Base-by-base conservation (phyloP, 1,284 basidiomycete genomes). In the Trichosporon sp. region DNA sequence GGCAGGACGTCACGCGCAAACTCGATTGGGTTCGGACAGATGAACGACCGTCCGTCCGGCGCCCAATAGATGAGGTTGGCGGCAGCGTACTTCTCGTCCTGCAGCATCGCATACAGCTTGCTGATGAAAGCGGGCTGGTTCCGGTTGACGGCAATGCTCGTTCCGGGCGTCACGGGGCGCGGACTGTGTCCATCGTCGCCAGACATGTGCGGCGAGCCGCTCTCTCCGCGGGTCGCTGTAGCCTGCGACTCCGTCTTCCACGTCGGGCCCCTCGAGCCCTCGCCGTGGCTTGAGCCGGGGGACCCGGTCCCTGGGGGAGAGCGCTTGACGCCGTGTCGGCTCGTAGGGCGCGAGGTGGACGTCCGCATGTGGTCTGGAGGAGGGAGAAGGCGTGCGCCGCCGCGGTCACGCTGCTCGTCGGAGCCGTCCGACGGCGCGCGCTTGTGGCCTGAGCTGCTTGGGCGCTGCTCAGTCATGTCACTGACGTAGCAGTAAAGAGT, bases 1-100 rank as follows among this genome's bases (percentile, higher is more conserved):
- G 81, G 81, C 2, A 82, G 69, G 6, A 81, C 74, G 6, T 70
- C 67, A 61, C 79, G 79, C 66, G 81, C 72, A 61, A 83, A 82
- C 59, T 80, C 79, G 31, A 74, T 76, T 0, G 81, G 81, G 61
- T 81, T 78, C 31, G 77, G 76, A 34, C 81, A 80, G 6, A 79
- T 76, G 69, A 82, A 82, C 7, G 76, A 76, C 9, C 73, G 72
- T 9, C 82, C 81, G 44, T 78, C 75, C 1, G 71, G 64, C 0
- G 74, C 77, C 81, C 81, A 82, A 37, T 74, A 69, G 40, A 81
- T 75, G 59, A 79, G 65, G 11, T 79, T 77, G 0, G 76, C 75
- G 44, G 70, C 70, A 7, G 63, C 57, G 49, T 81, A 80, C 16
- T 75, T 73, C 9, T 76, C 71, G 60, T 81, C 79, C 56, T 81